These are phyloP conservation scores for Colletotrichum higginsianum DNA, from an alignment of 2,329 filamentous ascomycete genomes.

Conservation along the genomic window DNA sequence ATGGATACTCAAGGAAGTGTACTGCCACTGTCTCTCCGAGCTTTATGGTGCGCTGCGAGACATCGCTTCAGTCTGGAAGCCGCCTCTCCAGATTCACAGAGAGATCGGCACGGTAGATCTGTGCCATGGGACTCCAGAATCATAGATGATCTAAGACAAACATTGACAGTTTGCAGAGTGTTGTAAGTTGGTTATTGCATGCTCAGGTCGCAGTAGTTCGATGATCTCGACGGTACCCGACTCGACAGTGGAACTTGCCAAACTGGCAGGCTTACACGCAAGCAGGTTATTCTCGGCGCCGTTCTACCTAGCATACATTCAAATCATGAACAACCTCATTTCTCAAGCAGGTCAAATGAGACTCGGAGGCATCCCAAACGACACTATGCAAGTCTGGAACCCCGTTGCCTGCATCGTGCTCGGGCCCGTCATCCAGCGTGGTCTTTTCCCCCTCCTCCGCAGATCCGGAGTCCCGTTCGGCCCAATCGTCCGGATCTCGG, in stretches of 20 bases:
- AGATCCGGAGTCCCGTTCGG: constrained; percentile 63
- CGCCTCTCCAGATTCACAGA: constrained; percentile 71
- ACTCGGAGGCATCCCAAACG: constrained; percentile 68
- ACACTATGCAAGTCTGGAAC: constrained; percentile 69
- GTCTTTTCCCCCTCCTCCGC: constrained; percentile 66
- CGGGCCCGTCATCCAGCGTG: constrained; percentile 66
- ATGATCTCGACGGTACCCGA: no score
- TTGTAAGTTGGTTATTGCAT: constrained; percentile 53
- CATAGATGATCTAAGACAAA: constrained; percentile 73
- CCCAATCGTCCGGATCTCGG: constrained; percentile 66
- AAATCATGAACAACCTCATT: constrained; percentile 69
- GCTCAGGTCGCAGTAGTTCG: no score
- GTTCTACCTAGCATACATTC: constrained; percentile 62
- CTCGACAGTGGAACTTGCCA: no score
- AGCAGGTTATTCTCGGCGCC: constrained; percentile 28
- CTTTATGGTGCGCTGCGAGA: constrained; percentile 67
- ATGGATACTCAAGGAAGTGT: constrained; percentile 56
- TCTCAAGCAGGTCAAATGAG: constrained; percentile 69
- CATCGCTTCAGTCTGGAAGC: constrained; percentile 58
- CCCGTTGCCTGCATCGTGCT: constrained; percentile 67
- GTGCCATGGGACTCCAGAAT: constrained; percentile 74
- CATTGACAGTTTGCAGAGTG: constrained; percentile 68
- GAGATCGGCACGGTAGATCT: constrained; percentile 55
- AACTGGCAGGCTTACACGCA: background rate
- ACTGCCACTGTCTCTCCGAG: constrained; percentile 69